Conservation (phyloP, 257 asterid genomes). For the Knoxia roxburghii region DNA sequence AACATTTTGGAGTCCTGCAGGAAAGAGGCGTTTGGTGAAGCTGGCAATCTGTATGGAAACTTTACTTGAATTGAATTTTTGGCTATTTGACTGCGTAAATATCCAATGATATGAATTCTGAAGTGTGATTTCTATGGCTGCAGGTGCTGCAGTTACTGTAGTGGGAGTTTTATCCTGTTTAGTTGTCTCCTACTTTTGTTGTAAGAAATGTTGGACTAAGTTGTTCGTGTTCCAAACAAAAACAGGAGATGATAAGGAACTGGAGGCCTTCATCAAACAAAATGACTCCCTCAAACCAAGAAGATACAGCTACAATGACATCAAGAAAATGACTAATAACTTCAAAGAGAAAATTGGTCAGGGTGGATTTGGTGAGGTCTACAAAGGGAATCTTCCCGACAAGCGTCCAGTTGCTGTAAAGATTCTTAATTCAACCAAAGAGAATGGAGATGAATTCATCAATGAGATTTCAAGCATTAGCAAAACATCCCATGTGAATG, state of each 20-base stretch:
- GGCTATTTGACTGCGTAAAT: too few species aligned
- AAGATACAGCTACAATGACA: not conserved
- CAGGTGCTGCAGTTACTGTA: conserved; percentile 8
- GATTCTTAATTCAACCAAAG: conserved; percentile 21
- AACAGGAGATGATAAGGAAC: conserved; percentile 12
- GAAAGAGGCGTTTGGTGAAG: not conserved
- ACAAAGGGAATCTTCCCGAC: conserved; percentile 18
- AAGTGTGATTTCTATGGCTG: conserved; percentile 1
- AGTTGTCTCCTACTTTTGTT: not conserved
- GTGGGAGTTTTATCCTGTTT: not conserved
- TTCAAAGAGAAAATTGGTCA: conserved; percentile 22
- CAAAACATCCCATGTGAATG: conserved; percentile 25
- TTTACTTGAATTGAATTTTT: too few species aligned
- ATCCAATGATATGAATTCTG: too few species aligned
- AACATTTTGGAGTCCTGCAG: not conserved
- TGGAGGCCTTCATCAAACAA: not conserved
- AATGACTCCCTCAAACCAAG: not conserved
- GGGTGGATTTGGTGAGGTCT: conserved; percentile 23
- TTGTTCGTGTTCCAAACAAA: not conserved
- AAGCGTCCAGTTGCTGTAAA: conserved; percentile 25
- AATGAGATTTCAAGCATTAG: conserved; percentile 27
- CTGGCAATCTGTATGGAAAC: not conserved
- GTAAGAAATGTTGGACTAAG: not conserved
- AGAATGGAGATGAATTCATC: conserved; percentile 26
- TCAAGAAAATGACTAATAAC: conserved; percentile 7